phyloP scores from a whole-genome alignment of 768 basidiomycete species.

The Cubamyces sp. region DNA sequence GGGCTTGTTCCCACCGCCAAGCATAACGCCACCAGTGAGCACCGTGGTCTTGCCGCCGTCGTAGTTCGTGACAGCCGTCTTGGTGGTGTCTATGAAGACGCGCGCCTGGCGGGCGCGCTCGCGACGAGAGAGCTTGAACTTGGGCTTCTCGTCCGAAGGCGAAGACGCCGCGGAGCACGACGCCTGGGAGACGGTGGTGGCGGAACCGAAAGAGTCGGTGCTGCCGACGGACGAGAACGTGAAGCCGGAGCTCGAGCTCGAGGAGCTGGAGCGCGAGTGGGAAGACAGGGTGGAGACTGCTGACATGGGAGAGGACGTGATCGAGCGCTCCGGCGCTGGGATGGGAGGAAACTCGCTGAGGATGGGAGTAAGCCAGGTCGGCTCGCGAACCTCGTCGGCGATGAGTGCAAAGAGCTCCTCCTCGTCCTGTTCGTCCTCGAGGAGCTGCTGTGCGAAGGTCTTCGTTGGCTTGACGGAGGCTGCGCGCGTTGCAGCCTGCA shows the following conservation, averaged over 20 bases:
- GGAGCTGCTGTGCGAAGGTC: slow-evolving; percentile 75
- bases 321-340: slow-evolving; percentile 36
- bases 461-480: slow-evolving; percentile 42
- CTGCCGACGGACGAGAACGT: slow-evolving; percentile 67
- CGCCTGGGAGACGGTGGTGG: slow-evolving; percentile 48
- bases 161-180: slow-evolving; percentile 30
- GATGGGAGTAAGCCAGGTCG: slow-evolving; percentile 72
- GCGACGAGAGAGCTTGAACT: slow-evolving; percentile 61
- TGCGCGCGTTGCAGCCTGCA: slow-evolving; percentile 27
- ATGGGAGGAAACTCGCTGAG: slow-evolving; percentile 58
- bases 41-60: slow-evolving; percentile 90
- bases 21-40: slow-evolving; percentile 87
- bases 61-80: slow-evolving; percentile 81
- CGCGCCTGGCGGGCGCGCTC: slow-evolving; percentile 70
- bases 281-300: slow-evolving; percentile 56
- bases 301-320: slow-evolving; percentile 46
- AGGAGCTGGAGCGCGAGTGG: slow-evolving; percentile 55
- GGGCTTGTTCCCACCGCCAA: slow-evolving; percentile 49
- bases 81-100: slow-evolving; percentile 74
- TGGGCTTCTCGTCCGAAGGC: slow-evolving; percentile 36
- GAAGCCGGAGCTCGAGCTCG: slow-evolving; percentile 74
- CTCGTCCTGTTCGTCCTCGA: slow-evolving; percentile 71
- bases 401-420: slow-evolving; percentile 78
- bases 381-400: slow-evolving; percentile 68
- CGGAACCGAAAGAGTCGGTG: slow-evolving; percentile 43